phyloP scores from a whole-genome alignment of 31 red algal species.

The Asparagopsis taxiformis region DNA sequence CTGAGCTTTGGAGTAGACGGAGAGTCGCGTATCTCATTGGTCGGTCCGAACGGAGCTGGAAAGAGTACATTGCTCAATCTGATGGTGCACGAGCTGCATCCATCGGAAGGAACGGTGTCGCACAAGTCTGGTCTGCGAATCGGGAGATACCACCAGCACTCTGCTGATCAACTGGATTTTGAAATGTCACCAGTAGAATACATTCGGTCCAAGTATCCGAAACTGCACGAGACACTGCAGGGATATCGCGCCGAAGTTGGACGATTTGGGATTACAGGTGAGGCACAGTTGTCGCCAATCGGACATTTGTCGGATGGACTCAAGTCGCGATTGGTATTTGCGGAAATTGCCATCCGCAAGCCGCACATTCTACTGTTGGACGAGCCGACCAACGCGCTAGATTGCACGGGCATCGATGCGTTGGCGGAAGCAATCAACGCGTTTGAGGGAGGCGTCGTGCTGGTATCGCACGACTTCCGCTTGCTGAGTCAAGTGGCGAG shows the following conservation, averaged over 20 bases:
- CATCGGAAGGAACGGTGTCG: constrained; percentile 80
- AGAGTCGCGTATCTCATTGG: constrained; percentile 88
- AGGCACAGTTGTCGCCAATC: constrained; percentile 81
- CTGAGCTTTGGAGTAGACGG: constrained; percentile 93
- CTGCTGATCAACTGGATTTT: constrained; percentile 77
- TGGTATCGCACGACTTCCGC: constrained; percentile 98
- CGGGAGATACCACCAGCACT: constrained; percentile 93
- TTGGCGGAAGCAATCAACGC: constrained; percentile 90
- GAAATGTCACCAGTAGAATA: constrained; percentile 77
- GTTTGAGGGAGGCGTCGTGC: constrained; percentile 93
- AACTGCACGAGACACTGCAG: constrained; percentile 73
- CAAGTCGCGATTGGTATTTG: constrained; percentile 97
- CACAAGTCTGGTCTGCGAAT: constrained; percentile 87
- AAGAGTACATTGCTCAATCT: constrained; percentile 97
- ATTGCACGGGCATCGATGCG: constrained; percentile 90
- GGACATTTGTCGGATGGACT: constrained; percentile 83
- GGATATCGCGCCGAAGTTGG: constrained; percentile 80
- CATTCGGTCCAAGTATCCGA: constrained; percentile 62
- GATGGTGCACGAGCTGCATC: constrained; percentile 72
- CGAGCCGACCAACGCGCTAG: constrained; percentile 93
- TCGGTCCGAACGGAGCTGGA: constrained; percentile 93
- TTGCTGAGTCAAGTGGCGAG: constrained; percentile 89
- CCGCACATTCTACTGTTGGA: constrained; percentile 96
- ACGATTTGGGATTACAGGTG: constrained; percentile 89
- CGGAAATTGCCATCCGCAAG: constrained; percentile 89